Conservation (phyloP, 2,329 filamentous ascomycete genomes). For the Diaporthe citriasiana region DNA sequence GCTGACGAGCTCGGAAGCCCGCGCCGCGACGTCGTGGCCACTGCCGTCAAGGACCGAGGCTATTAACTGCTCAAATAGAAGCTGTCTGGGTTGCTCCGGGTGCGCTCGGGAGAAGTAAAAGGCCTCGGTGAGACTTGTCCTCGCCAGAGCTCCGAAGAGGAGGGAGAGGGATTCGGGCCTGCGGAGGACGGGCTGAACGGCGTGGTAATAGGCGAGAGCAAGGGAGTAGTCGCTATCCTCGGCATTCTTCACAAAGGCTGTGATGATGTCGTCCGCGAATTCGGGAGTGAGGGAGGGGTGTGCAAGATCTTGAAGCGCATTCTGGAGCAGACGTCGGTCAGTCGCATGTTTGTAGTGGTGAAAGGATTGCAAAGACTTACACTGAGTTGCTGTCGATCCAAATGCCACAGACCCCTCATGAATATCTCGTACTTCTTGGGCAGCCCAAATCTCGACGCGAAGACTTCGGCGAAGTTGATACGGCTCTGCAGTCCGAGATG, state of each 20-base stretch:
- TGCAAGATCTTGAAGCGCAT: slow-evolving; percentile 81
- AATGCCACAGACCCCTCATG: slow-evolving; percentile 85
- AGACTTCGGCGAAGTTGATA: slow-evolving; percentile 66
- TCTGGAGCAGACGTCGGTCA: slow-evolving; percentile 53
- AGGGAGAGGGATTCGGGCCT: slow-evolving; percentile 72
- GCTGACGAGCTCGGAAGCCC: slow-evolving; percentile 78
- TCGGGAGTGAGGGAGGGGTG: slow-evolving; percentile 85
- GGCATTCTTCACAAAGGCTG: slow-evolving; percentile 74
- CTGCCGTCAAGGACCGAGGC: slow-evolving; percentile 65
- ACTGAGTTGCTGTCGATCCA: slow-evolving; percentile 80
- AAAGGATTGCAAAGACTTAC: slow-evolving; percentile 56
- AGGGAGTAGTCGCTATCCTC: slow-evolving; percentile 72
- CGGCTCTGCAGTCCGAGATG: slow-evolving; percentile 58
- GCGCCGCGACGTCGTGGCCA: slow-evolving; percentile 61
- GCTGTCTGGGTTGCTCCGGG: slow-evolving; percentile 71
- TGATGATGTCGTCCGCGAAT: slow-evolving; percentile 86
- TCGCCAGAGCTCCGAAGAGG: slow-evolving; percentile 78
- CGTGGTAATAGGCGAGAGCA: slow-evolving; percentile 83
- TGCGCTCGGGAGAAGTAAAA: slow-evolving; percentile 80
- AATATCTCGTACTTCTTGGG: slow-evolving; percentile 84
- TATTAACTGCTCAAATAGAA: slow-evolving; percentile 78
- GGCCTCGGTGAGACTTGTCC: slow-evolving; percentile 78
- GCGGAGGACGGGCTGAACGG: slow-evolving; percentile 80
- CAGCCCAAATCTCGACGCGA: slow-evolving; percentile 74
- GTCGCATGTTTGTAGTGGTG: neutral